These are phyloP conservation scores for Lepiota brunneoincarnata DNA, from an alignment of 768 basidiomycete species.

Conservation along the genomic window DNA sequence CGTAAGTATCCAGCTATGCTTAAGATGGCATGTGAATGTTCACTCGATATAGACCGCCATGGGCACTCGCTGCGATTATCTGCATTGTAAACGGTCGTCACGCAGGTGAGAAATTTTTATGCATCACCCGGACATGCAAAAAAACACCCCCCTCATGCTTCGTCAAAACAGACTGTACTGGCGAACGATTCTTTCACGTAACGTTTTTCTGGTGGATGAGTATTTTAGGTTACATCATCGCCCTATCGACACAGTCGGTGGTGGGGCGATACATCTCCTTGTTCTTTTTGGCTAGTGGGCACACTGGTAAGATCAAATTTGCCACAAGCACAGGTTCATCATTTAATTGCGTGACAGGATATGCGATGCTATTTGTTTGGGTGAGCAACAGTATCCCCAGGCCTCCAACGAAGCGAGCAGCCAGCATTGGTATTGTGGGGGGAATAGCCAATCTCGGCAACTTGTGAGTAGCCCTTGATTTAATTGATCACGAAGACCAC, in stretches of 20 bases:
- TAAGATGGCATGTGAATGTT: neutral
- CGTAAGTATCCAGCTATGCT: slow-evolving; percentile 34
- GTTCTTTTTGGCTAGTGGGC: slow-evolving; percentile 63
- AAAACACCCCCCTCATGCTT: neutral
- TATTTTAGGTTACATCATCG: slow-evolving; percentile 61
- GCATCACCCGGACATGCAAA: neutral
- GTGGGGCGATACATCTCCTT: slow-evolving; percentile 57
- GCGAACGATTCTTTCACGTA: slow-evolving; percentile 66
- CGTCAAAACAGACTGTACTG: slow-evolving; percentile 42
- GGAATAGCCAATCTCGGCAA: slow-evolving; percentile 55
- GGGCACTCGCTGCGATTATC: slow-evolving; percentile 52
- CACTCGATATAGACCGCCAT: slow-evolving; percentile 47
- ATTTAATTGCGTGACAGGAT: slow-evolving; percentile 23
- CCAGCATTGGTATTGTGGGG: slow-evolving; percentile 62
- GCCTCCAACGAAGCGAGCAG: slow-evolving; percentile 52
- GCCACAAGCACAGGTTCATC: neutral
- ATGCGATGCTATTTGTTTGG: slow-evolving; percentile 56
- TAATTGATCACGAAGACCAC: too few species aligned
- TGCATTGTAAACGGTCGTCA: slow-evolving; percentile 55
- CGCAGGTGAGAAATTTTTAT: slow-evolving; percentile 27
- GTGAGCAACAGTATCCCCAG: slow-evolving; percentile 58
- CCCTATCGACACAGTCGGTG: slow-evolving; percentile 48
- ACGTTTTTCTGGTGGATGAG: slow-evolving; percentile 56
- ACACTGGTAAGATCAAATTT: slow-evolving; percentile 17
- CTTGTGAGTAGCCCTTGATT: slow-evolving; percentile 37